Conservation (phyloP, 2,329 filamentous ascomycete species). For the Dactylellina parvicollis region DNA sequence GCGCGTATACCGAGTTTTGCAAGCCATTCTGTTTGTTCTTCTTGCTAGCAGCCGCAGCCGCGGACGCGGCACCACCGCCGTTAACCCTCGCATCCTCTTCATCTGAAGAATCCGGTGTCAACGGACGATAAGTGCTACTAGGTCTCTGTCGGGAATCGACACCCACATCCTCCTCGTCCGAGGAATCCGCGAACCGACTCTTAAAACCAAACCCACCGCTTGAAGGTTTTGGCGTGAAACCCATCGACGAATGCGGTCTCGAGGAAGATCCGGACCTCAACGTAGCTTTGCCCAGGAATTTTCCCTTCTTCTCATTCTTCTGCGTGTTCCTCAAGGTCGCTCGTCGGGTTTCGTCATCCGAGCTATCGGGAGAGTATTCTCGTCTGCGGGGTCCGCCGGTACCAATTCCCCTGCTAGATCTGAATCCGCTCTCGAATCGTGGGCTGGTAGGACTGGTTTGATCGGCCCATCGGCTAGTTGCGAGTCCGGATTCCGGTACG, state of each 20-base stretch:
- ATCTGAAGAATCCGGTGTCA: conserved; percentile 47
- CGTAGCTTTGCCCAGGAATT: conserved; percentile 43
- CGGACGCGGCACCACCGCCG: not conserved
- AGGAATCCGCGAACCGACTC: conserved; percentile 47
- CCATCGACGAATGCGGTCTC: conserved; percentile 21
- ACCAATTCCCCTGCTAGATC: conserved; percentile 34
- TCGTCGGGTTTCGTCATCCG: conserved; percentile 32
- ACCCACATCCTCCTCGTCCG: conserved; percentile 29
- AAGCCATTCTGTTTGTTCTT: conserved; percentile 10
- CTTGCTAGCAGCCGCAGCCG: not conserved
- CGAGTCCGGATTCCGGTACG: conserved; percentile 33
- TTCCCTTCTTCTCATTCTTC: conserved; percentile 40
- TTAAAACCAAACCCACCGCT: conserved; percentile 25
- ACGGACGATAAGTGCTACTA: conserved; percentile 21
- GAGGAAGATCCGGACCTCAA: conserved; percentile 16
- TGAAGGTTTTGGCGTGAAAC: conserved; percentile 12
- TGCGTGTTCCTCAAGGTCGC: conserved; percentile 2
- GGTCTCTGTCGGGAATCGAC: not conserved
- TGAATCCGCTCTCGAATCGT: conserved; percentile 46
- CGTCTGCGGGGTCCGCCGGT: conserved; percentile 39
- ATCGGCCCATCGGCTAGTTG: conserved; percentile 14
- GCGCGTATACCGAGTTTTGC: conserved; percentile 15
- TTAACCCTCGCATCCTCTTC: conserved; percentile 5
- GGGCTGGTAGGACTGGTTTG: conserved; percentile 2
- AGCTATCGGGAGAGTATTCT: conserved; percentile 50